Conservation (phyloP, 2,329 filamentous ascomycete genomes). For the Fusarium odoratissimum region DNA sequence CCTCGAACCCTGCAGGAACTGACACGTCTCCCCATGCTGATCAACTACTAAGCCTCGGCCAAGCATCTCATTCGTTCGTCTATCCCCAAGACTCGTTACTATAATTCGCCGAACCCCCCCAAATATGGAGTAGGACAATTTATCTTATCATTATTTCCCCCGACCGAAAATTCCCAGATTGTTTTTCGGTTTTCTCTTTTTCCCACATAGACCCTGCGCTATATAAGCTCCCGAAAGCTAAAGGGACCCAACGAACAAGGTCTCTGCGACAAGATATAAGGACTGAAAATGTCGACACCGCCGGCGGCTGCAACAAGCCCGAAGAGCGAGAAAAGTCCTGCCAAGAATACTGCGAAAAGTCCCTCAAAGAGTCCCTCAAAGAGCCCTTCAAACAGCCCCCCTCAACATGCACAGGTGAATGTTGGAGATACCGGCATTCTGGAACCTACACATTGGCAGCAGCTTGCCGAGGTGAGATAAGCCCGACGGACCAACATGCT, state of each 20-base stretch:
- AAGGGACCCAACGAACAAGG: neutral
- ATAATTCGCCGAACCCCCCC: neutral
- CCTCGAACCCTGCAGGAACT: neutral
- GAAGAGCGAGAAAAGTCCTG: neutral
- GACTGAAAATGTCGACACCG: slow-evolving; percentile 8
- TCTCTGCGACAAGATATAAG: neutral
- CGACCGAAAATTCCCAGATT: neutral
- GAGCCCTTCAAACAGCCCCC: slow-evolving; percentile 15
- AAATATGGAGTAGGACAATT: neutral
- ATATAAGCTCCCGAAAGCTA: neutral
- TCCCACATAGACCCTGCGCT: neutral
- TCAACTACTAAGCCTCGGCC: neutral
- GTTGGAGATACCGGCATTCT: neutral
- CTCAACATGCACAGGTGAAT: neutral
- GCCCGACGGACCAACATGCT: neutral
- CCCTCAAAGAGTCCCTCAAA: slow-evolving; percentile 1
- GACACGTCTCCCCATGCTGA: neutral
- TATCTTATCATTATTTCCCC: neutral
- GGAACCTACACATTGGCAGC: slow-evolving; percentile 17
- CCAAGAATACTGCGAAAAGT: neutral
- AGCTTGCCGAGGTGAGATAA: slow-evolving; percentile 14
- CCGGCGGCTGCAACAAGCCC: slow-evolving; percentile 15
- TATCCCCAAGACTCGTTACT: neutral
- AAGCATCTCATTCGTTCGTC: neutral
- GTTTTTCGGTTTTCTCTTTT: neutral